Percentiles rank a stretch among this genome's conserved stretches.
phyloP scores from a whole-genome alignment of 1,284 basidiomycete species.

The Ceratobasidium sp. region DNA sequence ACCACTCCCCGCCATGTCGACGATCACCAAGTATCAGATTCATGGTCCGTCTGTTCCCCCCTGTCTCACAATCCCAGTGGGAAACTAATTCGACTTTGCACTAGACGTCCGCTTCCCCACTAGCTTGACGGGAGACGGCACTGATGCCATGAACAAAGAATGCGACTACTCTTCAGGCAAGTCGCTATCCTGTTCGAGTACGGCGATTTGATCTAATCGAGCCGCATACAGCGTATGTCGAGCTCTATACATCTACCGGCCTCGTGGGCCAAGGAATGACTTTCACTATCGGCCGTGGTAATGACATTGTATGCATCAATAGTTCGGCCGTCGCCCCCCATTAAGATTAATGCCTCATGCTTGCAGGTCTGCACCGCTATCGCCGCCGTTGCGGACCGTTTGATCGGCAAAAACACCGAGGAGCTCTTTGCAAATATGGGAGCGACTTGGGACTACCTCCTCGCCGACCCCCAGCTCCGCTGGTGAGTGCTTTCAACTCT shows the following conservation, averaged over 20 bases:
- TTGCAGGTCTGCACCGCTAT: conserved; percentile 78
- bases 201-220: not conserved
- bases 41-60: conserved; percentile 53
- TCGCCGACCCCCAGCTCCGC: conserved; percentile 84
- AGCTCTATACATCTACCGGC: conserved; percentile 69
- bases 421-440: conserved; percentile 89
- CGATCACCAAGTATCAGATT: conserved; percentile 60
- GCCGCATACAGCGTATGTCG: conserved; percentile 68
- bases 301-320: conserved; percentile 73
- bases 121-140: conserved; percentile 82
- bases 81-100: conserved; percentile 31
- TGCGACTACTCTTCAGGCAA: conserved; percentile 84
- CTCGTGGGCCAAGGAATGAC: conserved; percentile 92
- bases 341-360: conserved; percentile 39
- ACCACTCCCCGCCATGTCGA: conserved; percentile 47
- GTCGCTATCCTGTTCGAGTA: not conserved
- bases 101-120: conserved; percentile 84
- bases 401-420: conserved; percentile 84
- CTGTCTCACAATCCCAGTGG: not conserved
- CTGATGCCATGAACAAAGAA: conserved; percentile 91
- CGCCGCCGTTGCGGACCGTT: conserved; percentile 72
- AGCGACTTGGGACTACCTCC: conserved; percentile 75
- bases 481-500: conserved; percentile 62
- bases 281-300: conserved; percentile 94
- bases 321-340: conserved; percentile 10